Conservation (phyloP, 2,329 filamentous ascomycete species). For the Polytolypa hystricis region DNA sequence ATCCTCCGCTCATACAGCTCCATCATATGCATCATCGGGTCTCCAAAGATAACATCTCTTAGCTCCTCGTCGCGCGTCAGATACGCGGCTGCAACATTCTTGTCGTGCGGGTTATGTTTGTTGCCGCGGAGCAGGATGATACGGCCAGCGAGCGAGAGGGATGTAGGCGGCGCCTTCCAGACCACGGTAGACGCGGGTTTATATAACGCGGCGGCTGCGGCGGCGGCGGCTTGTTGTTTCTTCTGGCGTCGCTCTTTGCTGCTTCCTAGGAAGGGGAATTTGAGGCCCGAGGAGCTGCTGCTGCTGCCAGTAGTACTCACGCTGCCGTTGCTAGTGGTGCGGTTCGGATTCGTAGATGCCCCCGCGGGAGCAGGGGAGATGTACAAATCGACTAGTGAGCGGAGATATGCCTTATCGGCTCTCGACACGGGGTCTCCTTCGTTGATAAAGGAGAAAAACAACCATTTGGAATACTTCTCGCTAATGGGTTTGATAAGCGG, state of each 20-base stretch:
- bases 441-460: conserved; percentile 74
- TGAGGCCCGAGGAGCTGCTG: background rate
- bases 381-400: conserved; percentile 60
- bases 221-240: conserved; percentile 12
- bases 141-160: conserved; percentile 59
- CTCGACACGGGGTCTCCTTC: conserved; percentile 73
- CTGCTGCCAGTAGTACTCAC: too few relatives aligned
- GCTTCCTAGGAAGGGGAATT: background rate
- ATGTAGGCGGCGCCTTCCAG: conserved; percentile 57
- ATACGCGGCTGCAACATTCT: conserved; percentile 56
- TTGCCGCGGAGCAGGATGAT: conserved; percentile 52
- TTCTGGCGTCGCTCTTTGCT: conserved; percentile 9
- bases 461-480: conserved; percentile 46
- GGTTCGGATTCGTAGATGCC: conserved; percentile 3
- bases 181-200: conserved; percentile 19
- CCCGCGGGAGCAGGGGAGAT: conserved; percentile 45
- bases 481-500: conserved; percentile 52
- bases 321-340: too few relatives aligned
- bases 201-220: conserved; percentile 11
- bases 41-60: conserved; percentile 64
- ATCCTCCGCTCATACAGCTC: conserved; percentile 61
- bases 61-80: conserved; percentile 58
- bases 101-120: conserved; percentile 33
- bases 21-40: conserved; percentile 73
- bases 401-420: conserved; percentile 66